phyloP scores from a whole-genome alignment of 1,139 yeast species.

The Saccharomycopsis phalli region DNA sequence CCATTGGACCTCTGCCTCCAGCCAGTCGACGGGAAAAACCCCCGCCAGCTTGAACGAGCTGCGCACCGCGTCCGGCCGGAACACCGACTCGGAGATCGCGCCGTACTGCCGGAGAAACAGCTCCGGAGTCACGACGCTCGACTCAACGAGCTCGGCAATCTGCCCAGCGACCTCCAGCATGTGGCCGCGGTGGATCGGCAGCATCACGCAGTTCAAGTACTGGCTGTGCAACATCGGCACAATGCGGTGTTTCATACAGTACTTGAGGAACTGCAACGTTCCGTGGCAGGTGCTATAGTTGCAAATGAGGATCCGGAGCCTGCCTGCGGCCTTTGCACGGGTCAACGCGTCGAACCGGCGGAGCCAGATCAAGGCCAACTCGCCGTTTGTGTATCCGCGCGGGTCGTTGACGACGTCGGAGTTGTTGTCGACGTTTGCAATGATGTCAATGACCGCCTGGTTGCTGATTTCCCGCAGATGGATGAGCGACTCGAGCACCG shows the following conservation, averaged over 20 bases:
- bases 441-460: constrained; percentile 10
- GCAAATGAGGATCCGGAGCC: constrained; percentile 6
- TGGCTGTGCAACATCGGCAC: constrained; percentile 10
- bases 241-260: constrained; percentile 11
- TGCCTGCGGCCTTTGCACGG: constrained; percentile 5
- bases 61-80: no score
- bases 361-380: constrained; percentile 13
- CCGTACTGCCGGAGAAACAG: no score
- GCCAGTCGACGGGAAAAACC: no score
- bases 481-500: constrained; percentile 6
- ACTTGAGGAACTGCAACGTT: constrained; percentile 11
- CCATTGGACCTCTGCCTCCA: no score
- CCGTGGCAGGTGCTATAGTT: constrained; percentile 16
- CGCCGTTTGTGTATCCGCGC: constrained; percentile 4
- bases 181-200: no score
- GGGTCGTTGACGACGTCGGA: constrained; percentile 11
- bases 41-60: no score
- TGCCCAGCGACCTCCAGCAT: no score
- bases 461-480: constrained; percentile 3
- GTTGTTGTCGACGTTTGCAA: constrained; percentile 1
- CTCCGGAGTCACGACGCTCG: no score
- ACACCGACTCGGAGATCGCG: no score
- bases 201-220: constrained; percentile 2
- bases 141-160: neutral
- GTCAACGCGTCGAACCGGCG: constrained; percentile 12